These are phyloP conservation scores for Globisporangium camurandrum DNA, from an alignment of 352 stramenopile genomes.

Conservation along the genomic window DNA sequence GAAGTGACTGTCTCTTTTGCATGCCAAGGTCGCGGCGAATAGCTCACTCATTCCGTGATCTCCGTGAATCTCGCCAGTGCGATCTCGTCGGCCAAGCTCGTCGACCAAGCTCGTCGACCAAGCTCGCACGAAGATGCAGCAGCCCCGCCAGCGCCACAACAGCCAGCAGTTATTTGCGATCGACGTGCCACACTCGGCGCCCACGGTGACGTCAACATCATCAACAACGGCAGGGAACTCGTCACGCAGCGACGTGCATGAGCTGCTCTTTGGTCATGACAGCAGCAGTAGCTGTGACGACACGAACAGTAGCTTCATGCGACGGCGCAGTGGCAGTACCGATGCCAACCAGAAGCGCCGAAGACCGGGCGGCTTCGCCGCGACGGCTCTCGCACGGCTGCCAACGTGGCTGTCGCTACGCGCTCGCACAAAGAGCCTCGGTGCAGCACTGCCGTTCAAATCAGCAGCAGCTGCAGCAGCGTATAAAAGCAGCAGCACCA, in stretches of 20 bases:
- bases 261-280: background rate
- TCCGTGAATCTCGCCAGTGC: too few species aligned
- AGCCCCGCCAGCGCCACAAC: slow-evolving; percentile 1
- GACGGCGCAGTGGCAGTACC: background rate
- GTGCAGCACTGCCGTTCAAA: background rate
- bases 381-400: background rate
- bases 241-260: background rate
- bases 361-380: background rate
- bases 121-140: too few species aligned
- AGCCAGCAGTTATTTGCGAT: slow-evolving; percentile 1
- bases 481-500: too few species aligned
- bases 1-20: too few species aligned
- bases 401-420: background rate
- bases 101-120: too few species aligned
- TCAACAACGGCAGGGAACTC: background rate
- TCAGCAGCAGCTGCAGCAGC: background rate
- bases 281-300: slow-evolving; percentile 2
- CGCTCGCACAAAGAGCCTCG: too few species aligned
- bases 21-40: too few species aligned
- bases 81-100: too few species aligned
- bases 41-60: too few species aligned
- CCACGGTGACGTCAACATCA: background rate
- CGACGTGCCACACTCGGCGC: slow-evolving; percentile 1
- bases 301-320: background rate
- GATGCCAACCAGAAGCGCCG: slow-evolving; percentile 1